Evolutionary conservation across 2,329 filamentous ascomycete genomes (phyloP).

Genomic region (Dactylellina cionopaga): DNA sequence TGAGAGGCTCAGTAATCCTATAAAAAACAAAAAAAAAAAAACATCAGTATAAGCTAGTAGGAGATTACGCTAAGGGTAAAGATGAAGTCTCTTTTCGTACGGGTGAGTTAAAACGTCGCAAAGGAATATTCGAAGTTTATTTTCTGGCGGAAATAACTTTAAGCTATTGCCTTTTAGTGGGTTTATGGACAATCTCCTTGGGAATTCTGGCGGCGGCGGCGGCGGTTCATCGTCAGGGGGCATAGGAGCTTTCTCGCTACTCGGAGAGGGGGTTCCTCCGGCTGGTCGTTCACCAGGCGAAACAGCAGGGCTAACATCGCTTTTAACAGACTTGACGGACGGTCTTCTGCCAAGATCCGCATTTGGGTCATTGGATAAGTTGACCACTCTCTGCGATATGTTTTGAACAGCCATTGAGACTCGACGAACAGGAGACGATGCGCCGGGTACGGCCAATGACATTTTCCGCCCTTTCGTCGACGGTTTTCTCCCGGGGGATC

Average conservation of each 20-base stretch:
- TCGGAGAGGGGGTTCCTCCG: conserved; percentile 66
- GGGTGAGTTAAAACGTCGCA: conserved; percentile 88
- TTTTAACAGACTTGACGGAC: conserved; percentile 66
- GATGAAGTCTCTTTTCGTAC: conserved; percentile 56
- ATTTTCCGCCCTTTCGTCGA: conserved; percentile 47
- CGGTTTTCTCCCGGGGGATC: conserved; percentile 33
- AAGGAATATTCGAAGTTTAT: conserved; percentile 75
- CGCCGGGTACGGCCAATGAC: conserved; percentile 56
- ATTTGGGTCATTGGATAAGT: conserved; percentile 82
- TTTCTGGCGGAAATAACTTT: conserved; percentile 83
- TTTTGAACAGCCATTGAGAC: conserved; percentile 66
- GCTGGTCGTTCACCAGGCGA: conserved; percentile 66
- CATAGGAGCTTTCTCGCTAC: conserved; percentile 32
- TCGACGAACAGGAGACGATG: conserved; percentile 63
- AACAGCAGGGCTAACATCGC: conserved; percentile 69
- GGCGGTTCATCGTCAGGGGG: conserved; percentile 32
- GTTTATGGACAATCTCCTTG: conserved; percentile 66
- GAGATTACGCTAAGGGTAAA: not conserved
- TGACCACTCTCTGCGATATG: conserved; percentile 98
- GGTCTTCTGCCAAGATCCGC: conserved; percentile 80
- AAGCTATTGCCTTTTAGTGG: conserved; percentile 86
- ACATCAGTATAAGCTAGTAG: not conserved
- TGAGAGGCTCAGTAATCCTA: conserved; percentile 78
- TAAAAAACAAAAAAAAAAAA: conserved; percentile 29
- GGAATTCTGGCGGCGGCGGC: conserved; percentile 66